Base-by-base conservation (phyloP, 2,329 filamentous ascomycete genomes). In the Pseudogymnoascus sp. region DNA sequence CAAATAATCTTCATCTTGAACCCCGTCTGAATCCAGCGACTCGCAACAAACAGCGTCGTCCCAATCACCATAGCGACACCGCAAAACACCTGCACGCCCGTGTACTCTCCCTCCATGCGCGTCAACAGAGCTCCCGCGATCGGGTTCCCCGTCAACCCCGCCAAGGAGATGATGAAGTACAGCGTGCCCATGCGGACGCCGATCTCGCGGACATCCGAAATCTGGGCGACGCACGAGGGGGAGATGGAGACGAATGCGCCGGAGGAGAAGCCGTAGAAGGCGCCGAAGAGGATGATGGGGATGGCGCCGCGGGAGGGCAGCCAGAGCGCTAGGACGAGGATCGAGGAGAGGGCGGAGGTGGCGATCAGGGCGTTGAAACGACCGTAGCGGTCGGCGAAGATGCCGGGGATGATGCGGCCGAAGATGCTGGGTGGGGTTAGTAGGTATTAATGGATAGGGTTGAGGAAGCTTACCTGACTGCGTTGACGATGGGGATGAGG, bases 221-320 rank as follows among this genome's bases (percentile, higher is more conserved):
- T 88, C 69, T 91, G 87, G 1, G 87, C 87, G 21, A 92, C 78
- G 12, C 89, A 76, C 0, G 87, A 81, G 0, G 89, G 86, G 0
- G 79, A 78, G 16, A 91, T 76, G 0, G 83, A 83, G 37, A 89
- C 82, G 68, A 86, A 89, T 2, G 84, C 83, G 11, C 89, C 89
- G 0, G 84, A 87, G 12, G 81, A 81, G 71, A 91, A 89, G 16
- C 88, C 89, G 67, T 89, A 91, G 5, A 90, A 74, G n/a, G 82
- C 78, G 11, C 82, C 80, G 72, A 89, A 91, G 37, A 85, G 78
- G 60, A 90, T 80, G 64, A 87, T 83, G 1, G 83, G 80, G 0
- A 81, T 80, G 8, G 85, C 82, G 38, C 77, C 77, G 2, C 75
- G 76, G 10, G 77, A 75, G 1, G 81, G 79, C 4, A 85, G 74